Base-by-base conservation (phyloP, 1,284 basidiomycete species). In the Vanrija sp. region DNA sequence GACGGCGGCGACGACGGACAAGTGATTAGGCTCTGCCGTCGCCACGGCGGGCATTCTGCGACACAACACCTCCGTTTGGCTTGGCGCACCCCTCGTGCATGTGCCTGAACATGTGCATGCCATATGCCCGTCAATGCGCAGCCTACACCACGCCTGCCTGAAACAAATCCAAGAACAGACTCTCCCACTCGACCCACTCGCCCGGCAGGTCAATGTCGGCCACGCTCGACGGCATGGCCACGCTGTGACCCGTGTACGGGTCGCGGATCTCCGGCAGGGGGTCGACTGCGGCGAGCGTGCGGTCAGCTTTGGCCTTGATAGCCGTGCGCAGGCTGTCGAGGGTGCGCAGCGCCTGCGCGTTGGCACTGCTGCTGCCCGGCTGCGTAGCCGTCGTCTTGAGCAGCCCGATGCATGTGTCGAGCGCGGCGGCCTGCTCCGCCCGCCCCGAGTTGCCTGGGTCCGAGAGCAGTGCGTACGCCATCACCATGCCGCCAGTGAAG, bases 101-200 rank as follows among this genome's bases (percentile, higher is more conserved):
- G 34, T 34, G 34, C 34, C 34, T 34, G 9, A 5, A 34, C 34
- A 34, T 12, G 34, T 15, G 9, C 34, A 34, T 34, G 34, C 34
- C 34, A 14, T n/a, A 43, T 49, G 39, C 26, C 49, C 42, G 39
- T 6, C 28, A 34, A 5, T 38, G 21, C 14, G 19, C 25, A 7
- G 14, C 5, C 34, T 34, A 34, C 34, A 51, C 21, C 9, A 34
- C 34, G 12, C 34, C 34, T 12, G 34, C 34, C 5, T 34, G 19
- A 23, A 52, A 23, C 28, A 52, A 39, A 9, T 46, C 51, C 18
- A 28, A 39, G 51, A 47, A 52, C 19, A 52, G 40, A 5, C 38
- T 46, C 15, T 52, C 51, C 51, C 51, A 52, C 46, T 52, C 46
- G 39, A 46, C 51, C 51, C 51, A 52, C 12, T 34, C 45, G 19